Percentiles rank a stretch among this genome's conserved stretches.
These are phyloP conservation scores for Priceomyces carsonii DNA, from an alignment of 805 yeast species.

Conservation along the genomic window DNA sequence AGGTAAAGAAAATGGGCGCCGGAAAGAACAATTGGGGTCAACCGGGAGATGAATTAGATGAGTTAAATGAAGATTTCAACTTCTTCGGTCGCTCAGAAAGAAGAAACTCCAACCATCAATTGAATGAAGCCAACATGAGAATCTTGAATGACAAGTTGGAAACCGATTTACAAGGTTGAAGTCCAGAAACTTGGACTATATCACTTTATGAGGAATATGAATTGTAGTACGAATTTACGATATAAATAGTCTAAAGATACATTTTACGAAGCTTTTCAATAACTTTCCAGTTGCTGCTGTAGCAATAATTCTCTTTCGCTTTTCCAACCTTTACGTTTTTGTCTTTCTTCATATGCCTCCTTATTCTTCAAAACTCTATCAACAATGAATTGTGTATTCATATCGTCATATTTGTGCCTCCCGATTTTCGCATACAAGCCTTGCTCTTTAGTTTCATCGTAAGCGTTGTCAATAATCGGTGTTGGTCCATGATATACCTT, in stretches of 20 bases:
- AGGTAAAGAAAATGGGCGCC: conserved; percentile 79
- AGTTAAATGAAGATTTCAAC: conserved; percentile 54
- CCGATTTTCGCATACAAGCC: conserved; percentile 45
- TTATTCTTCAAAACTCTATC: conserved; percentile 70
- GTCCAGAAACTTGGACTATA: no score
- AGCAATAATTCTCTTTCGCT: conserved; percentile 43
- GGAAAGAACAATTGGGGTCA: conserved; percentile 90
- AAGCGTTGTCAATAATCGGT: conserved; percentile 33
- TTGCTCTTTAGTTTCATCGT: conserved; percentile 28
- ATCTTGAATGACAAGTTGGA: conserved; percentile 23
- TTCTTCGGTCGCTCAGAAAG: conserved; percentile 27
- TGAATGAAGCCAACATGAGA: conserved; percentile 29
- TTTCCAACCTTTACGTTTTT: conserved; percentile 83
- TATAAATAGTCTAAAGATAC: no score
- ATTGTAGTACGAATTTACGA: no score
- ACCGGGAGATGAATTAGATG: conserved; percentile 75
- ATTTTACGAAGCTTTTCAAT: conserved; percentile 7
- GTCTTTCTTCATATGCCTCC: conserved; percentile 80
- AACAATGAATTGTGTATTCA: conserved; percentile 72
- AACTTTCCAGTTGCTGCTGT: conserved; percentile 23
- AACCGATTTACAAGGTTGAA: conserved; percentile 6
- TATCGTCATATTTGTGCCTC: conserved; percentile 59
- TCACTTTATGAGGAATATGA: no score
- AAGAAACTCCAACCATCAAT: conserved; percentile 42
- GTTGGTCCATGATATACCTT: conserved; percentile 64